Conservation (phyloP, 148 eudicot genomes). For the Pouteria glomerata region DNA sequence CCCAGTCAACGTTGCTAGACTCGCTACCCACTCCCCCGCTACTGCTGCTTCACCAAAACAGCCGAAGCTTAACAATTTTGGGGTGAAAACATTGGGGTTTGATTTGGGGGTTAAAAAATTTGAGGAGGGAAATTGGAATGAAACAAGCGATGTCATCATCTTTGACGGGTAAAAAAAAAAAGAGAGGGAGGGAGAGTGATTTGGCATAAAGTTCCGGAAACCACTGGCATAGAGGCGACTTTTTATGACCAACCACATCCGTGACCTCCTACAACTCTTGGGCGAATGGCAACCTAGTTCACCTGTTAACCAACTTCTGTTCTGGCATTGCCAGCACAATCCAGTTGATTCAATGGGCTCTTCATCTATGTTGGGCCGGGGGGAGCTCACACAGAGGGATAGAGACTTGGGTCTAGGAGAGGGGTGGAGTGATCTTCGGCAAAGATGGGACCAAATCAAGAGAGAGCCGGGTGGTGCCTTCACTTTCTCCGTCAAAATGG, state of each 20-base stretch:
- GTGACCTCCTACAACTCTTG: constrained; percentile 43
- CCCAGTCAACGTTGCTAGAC: too few species aligned
- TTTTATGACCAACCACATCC: constrained; percentile 49
- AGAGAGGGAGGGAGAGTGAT: too few species aligned
- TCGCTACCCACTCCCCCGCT: too few species aligned
- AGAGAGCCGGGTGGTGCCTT: constrained; percentile 35
- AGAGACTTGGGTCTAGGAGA: constrained; percentile 33
- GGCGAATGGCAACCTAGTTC: constrained; percentile 41
- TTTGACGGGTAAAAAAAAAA: too few species aligned
- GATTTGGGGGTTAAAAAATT: too few species aligned
- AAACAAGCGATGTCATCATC: too few species aligned
- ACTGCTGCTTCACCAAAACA: too few species aligned
- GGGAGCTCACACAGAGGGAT: constrained; percentile 58
- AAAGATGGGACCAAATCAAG: constrained; percentile 47
- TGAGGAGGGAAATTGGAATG: too few species aligned
- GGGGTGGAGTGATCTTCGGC: constrained; percentile 24
- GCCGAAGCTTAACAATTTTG: too few species aligned
- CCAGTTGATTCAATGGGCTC: constrained; percentile 31
- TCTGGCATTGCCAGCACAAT: constrained; percentile 36
- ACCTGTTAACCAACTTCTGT: constrained; percentile 26
- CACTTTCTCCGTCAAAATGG: constrained; percentile 20
- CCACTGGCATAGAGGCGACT: too few species aligned
- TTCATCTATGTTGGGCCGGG: constrained; percentile 41
- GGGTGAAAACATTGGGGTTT: too few species aligned
- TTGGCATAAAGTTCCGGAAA: too few species aligned